phyloP scores from a whole-genome alignment of 2,329 filamentous ascomycete genomes.

The Fusarium buharicum region DNA sequence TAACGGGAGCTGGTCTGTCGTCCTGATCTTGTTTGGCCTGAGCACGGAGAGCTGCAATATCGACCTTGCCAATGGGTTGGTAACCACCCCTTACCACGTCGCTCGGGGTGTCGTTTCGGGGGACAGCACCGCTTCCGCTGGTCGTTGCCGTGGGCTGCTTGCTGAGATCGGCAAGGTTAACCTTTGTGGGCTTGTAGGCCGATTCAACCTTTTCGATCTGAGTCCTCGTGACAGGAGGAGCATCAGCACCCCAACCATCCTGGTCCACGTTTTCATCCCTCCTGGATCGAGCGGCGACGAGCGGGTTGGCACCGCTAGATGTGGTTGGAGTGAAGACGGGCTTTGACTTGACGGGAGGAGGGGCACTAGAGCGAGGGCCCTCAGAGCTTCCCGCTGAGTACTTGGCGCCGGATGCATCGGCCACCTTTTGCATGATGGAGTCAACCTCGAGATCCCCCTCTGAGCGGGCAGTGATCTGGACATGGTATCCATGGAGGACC shows the following conservation, averaged over 20 bases:
- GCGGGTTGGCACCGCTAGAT: slow-evolving; percentile 68
- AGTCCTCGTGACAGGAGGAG: slow-evolving; percentile 86
- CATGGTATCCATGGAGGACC: slow-evolving; percentile 94
- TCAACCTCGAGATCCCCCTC: slow-evolving; percentile 89
- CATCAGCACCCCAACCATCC: slow-evolving; percentile 95
- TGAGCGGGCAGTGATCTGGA: slow-evolving; percentile 95
- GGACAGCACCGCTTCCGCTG: slow-evolving; percentile 62
- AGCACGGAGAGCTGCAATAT: slow-evolving; percentile 88
- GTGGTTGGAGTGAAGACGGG: slow-evolving; percentile 87
- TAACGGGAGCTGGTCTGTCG: slow-evolving; percentile 84
- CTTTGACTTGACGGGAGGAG: slow-evolving; percentile 83
- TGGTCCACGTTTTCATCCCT: slow-evolving; percentile 72
- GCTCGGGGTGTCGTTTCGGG: slow-evolving; percentile 55
- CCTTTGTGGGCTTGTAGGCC: slow-evolving; percentile 94
- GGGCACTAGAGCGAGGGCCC: slow-evolving; percentile 62
- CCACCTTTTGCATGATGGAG: slow-evolving; percentile 89
- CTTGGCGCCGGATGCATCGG: slow-evolving; percentile 93
- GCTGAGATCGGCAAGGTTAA: slow-evolving; percentile 88
- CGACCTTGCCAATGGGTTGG: slow-evolving; percentile 95
- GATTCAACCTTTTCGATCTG: slow-evolving; percentile 91
- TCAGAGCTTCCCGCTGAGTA: slow-evolving; percentile 78
- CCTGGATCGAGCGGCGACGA: slow-evolving; percentile 72
- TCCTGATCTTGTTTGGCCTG: slow-evolving; percentile 76
- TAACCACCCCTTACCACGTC: slow-evolving; percentile 88
- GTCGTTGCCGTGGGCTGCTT: slow-evolving; percentile 76